Conservation (phyloP, 768 basidiomycete species). For the Austroboletus festivus region DNA sequence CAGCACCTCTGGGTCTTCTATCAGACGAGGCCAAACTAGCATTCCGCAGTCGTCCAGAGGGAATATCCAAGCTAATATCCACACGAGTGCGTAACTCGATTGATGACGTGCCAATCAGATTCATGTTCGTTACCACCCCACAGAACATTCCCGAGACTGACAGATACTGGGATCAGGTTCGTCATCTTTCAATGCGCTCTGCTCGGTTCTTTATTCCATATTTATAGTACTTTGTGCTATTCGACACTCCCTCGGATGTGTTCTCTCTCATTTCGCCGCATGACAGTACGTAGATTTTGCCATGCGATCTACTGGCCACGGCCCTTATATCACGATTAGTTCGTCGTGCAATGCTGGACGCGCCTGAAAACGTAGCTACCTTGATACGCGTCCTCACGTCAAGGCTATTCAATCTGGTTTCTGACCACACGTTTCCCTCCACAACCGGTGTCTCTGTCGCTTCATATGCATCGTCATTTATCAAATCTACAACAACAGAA, state of each 20-base stretch:
- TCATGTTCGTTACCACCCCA: constrained; percentile 3
- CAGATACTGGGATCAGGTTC: constrained; percentile 87
- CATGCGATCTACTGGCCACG: background rate
- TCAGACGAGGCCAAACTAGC: constrained; percentile 88
- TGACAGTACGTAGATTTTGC: constrained; percentile 58
- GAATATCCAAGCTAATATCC: constrained; percentile 72
- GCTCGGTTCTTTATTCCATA: background rate
- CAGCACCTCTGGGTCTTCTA: constrained; percentile 72
- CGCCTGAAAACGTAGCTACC: constrained; percentile 84
- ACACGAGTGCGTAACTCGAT: constrained; percentile 54
- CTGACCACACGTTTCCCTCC: constrained; percentile 78
- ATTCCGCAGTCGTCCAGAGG: constrained; percentile 79
- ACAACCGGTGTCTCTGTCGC: constrained; percentile 52
- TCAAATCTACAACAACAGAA: constrained; percentile 53
- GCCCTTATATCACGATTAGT: constrained; percentile 44
- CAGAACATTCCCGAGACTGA: constrained; percentile 77
- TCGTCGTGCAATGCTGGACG: constrained; percentile 73
- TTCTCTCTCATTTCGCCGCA: constrained; percentile 85
- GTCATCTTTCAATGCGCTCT: constrained; percentile 16
- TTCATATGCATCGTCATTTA: constrained; percentile 67
- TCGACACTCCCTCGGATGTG: constrained; percentile 88
- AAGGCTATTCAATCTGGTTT: constrained; percentile 70
- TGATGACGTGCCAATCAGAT: constrained; percentile 2
- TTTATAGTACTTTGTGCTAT: constrained; percentile 72
- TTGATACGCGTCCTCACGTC: constrained; percentile 69